These are phyloP conservation scores for Aspergillus awamori DNA, from an alignment of 2,329 filamentous ascomycete species.

Conservation along the genomic window DNA sequence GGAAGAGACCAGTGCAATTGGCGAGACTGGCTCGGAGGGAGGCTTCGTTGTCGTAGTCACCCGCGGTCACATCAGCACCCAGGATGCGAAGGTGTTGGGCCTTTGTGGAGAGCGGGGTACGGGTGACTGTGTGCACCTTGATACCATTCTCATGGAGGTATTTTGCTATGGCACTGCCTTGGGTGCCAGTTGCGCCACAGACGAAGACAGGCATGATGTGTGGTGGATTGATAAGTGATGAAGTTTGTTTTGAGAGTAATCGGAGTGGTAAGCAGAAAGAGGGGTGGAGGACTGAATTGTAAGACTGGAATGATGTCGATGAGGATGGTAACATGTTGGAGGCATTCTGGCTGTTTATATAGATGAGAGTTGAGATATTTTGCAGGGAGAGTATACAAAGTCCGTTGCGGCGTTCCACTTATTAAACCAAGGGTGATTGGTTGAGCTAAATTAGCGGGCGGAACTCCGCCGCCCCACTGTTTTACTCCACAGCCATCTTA, in stretches of 20 bases:
- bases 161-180: constrained; percentile 32
- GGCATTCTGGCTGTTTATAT: neutral
- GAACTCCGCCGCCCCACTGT: constrained; percentile 14
- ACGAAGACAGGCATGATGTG: constrained; percentile 27
- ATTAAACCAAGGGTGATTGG: neutral
- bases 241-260: neutral
- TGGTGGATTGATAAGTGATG: neutral
- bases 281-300: neutral
- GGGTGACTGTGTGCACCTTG: constrained; percentile 38
- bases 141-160: constrained; percentile 32
- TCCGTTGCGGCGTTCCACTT: constrained; percentile 12
- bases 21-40: constrained; percentile 31
- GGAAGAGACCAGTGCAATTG: constrained; percentile 35
- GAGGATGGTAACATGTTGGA: neutral
- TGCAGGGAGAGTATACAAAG: neutral
- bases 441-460: constrained; percentile 6
- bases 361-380: neutral
- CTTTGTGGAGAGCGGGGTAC: constrained; percentile 28
- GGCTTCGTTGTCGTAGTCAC: constrained; percentile 34
- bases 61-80: constrained; percentile 35
- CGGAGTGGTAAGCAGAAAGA: neutral
- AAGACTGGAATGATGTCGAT: neutral
- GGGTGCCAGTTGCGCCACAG: constrained; percentile 36
- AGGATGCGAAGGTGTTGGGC: constrained; percentile 31
- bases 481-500: neutral